Base-by-base conservation (phyloP, 148 eudicot species). In the Rheum nobile region DNA sequence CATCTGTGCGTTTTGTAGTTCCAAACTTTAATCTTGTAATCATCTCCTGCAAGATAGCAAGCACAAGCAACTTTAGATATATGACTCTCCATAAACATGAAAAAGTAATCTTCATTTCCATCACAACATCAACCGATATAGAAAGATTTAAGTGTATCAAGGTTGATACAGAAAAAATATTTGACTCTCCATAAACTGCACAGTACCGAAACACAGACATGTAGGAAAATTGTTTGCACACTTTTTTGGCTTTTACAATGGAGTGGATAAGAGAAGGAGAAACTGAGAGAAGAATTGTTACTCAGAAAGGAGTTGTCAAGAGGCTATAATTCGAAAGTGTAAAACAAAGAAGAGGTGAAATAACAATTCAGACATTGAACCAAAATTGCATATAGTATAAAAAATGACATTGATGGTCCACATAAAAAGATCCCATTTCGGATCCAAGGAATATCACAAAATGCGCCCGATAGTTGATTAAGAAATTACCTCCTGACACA, bases 21-120 rank as follows among this genome's bases (percentile, higher is more conserved):
- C 98, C 98, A 93, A 67, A 93, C 97, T 82, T 93, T 93, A 54
- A 93, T 93, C 77, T 91, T 91, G 85, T 91, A 93, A 83, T 93
- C 98, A 76, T 93, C 98, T 70, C 98, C 98, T 93, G 84, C 74
- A 83, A 47, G 75, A 79, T 55, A 41, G 35, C 61, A 22, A 43
- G 63, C 47, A n/a, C 24, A 59, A 59, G 34, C 67, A 57, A 12
- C 17, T 57, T 57, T 10, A 26, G 26, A 59, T 26, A 55, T 59
- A 28, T 59, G 32, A 59, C 35, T 24, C 34, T 57, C 34, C 61
- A 21, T 8, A 22, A 54, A 54, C 29, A 54, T 8, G 28, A 1
- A 52, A 6, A 22, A 52, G 10, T n/a, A 52, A 52, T 21, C 7
- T 3, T 54, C 6, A 22, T 3, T 54, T 21, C 29, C 17, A 29